phyloP scores from a whole-genome alignment of 129 eudicot species.

The Arctium minus region DNA sequence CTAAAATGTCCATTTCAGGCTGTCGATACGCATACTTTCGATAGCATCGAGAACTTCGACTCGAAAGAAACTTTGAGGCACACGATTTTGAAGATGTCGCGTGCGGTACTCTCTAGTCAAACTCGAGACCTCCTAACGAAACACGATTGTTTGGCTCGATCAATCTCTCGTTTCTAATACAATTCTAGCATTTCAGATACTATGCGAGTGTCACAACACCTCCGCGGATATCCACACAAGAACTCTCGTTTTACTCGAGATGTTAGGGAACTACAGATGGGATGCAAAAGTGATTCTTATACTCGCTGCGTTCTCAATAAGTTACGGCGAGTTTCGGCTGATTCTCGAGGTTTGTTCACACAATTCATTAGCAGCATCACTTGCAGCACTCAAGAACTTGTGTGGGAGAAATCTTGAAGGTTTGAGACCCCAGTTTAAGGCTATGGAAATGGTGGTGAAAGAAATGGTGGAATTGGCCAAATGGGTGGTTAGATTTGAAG shows the following conservation, averaged over 20 bases:
- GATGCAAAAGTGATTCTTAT: conserved; percentile 71
- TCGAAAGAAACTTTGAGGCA: conserved; percentile 41
- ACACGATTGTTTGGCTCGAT: neutral
- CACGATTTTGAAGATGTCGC: conserved; percentile 42
- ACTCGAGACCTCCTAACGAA: neutral
- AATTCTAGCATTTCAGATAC: conserved; percentile 42
- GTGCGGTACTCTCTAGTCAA: conserved; percentile 41
- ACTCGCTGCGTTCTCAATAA: conserved; percentile 61
- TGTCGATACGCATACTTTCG: conserved; percentile 30
- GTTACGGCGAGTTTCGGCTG: conserved; percentile 64
- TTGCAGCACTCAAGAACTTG: conserved; percentile 64
- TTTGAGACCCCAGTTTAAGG: conserved; percentile 51
- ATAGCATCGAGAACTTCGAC: conserved; percentile 26
- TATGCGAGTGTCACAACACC: conserved; percentile 26
- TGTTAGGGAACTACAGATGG: conserved; percentile 58
- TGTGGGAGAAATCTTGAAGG: conserved; percentile 37
- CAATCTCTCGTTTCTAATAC: neutral
- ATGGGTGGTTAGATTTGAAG: conserved; percentile 68
- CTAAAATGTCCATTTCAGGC: conserved; percentile 35
- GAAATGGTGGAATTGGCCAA: conserved; percentile 63
- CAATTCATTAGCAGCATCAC: conserved; percentile 61
- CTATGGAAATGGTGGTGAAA: conserved; percentile 46
- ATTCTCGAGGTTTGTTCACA: conserved; percentile 52
- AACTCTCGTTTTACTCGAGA: conserved; percentile 47
- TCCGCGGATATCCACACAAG: conserved; percentile 32